Evolutionary conservation across 768 basidiomycete species (phyloP).

Genomic region (Hortiboletus campestris): DNA sequence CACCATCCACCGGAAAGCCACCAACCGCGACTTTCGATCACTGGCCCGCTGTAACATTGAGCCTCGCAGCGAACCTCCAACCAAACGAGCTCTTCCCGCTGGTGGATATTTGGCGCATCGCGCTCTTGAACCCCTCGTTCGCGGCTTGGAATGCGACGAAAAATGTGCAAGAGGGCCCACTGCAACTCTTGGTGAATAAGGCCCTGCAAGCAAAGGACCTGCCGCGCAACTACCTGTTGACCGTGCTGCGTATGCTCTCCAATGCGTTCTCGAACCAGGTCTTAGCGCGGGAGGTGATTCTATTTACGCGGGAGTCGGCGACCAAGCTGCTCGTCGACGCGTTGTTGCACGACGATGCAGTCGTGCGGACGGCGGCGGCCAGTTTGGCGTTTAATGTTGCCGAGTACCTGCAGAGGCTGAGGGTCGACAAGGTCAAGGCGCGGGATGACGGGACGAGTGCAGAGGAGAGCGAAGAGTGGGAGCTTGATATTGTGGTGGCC

Average conservation of each 20-base stretch:
- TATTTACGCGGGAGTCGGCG: slow-evolving; percentile 32
- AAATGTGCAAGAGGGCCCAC: slow-evolving; percentile 37
- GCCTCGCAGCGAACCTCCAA: slow-evolving; percentile 46
- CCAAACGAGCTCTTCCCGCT: slow-evolving; percentile 70
- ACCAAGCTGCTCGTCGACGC: slow-evolving; percentile 61
- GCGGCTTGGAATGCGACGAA: slow-evolving; percentile 47
- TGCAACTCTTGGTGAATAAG: slow-evolving; percentile 47
- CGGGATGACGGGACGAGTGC: slow-evolving; percentile 36
- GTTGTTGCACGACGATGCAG: slow-evolving; percentile 64
- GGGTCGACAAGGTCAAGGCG: slow-evolving; percentile 44
- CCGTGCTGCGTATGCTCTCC: slow-evolving; percentile 61
- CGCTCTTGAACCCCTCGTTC: slow-evolving; percentile 61
- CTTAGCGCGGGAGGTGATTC: slow-evolving; percentile 42
- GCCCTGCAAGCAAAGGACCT: slow-evolving; percentile 33
- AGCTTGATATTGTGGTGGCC: slow-evolving; percentile 79
- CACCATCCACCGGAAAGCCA: slow-evolving; percentile 24
- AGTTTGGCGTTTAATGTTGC: slow-evolving; percentile 79
- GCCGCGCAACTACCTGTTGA: slow-evolving; percentile 60
- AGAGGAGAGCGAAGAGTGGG: slow-evolving; percentile 75
- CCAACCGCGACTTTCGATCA: slow-evolving; percentile 38
- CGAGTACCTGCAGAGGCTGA: slow-evolving; percentile 59
- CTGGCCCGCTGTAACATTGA: slow-evolving; percentile 49
- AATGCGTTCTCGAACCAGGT: slow-evolving; percentile 57
- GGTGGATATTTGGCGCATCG: slow-evolving; percentile 80
- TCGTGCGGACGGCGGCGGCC: slow-evolving; percentile 76